A percentile compares a stretch with the other conserved stretches of the same genome.
Conservation (phyloP, 768 basidiomycete species). For the Pulveroboletus sp. region DNA sequence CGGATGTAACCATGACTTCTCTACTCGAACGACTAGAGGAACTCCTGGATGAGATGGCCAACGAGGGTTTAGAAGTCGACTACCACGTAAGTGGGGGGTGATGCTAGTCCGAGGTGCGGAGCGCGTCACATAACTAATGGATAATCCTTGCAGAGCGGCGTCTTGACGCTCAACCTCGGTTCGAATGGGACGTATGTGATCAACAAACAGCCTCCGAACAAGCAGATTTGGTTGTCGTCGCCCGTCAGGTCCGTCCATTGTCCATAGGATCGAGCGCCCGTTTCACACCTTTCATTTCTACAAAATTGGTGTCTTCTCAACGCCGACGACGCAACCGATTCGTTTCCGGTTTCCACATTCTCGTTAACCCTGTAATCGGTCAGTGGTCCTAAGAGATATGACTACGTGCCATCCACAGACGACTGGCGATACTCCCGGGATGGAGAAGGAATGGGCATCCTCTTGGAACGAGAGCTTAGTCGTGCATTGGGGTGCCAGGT, state of each 20-base stretch:
- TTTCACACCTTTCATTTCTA: constrained; percentile 4
- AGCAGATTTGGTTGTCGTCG: constrained; percentile 94
- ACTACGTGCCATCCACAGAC: constrained; percentile 53
- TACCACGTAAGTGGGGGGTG: constrained; percentile 62
- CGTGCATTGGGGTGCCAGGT: constrained; percentile 35
- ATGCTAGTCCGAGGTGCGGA: background rate
- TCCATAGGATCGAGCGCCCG: background rate
- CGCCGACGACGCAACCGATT: background rate
- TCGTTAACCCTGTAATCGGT: background rate
- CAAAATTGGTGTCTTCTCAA: background rate
- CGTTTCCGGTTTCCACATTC: background rate
- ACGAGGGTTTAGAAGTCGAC: constrained; percentile 73
- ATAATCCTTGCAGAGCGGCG: constrained; percentile 66
- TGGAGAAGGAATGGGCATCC: constrained; percentile 49
- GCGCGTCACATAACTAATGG: constrained; percentile 10
- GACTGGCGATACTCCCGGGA: constrained; percentile 80
- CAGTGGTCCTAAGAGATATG: constrained; percentile 92
- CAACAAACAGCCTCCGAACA: constrained; percentile 96
- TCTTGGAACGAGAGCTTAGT: constrained; percentile 71
- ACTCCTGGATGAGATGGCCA: constrained; percentile 56
- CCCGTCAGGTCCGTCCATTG: constrained; percentile 62
- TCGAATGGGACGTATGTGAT: constrained; percentile 85
- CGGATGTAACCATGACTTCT: constrained; percentile 74
- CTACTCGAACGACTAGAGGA: constrained; percentile 73
- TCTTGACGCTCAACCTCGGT: constrained; percentile 77